phyloP scores from a whole-genome alignment of 306 rosid genomes.

The Comarum palustre region DNA sequence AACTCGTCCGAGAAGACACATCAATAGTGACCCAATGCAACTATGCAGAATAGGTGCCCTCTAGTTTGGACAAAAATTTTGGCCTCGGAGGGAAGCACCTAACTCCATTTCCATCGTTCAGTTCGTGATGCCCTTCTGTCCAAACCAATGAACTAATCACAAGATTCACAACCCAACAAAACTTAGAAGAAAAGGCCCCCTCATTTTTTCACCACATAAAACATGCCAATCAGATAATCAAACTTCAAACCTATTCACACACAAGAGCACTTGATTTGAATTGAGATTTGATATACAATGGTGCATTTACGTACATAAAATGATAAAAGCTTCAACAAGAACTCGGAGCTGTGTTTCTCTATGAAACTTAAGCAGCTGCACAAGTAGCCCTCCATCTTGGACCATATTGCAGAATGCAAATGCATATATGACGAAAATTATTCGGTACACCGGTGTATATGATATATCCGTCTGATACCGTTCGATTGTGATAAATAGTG shows the following conservation, averaged over 20 bases:
- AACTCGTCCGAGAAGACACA: slow-evolving; percentile 17
- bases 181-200: slow-evolving; percentile 16
- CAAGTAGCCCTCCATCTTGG: background rate
- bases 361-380: slow-evolving; percentile 11
- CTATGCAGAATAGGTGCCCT: slow-evolving; percentile 25
- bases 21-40: slow-evolving; percentile 25
- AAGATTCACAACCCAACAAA: slow-evolving; percentile 23
- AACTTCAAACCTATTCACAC: background rate
- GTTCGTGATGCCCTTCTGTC: background rate
- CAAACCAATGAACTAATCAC: slow-evolving; percentile 7
- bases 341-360: background rate
- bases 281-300: slow-evolving; percentile 4
- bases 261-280: slow-evolving; percentile 8
- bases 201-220: slow-evolving; percentile 21
- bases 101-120: slow-evolving; percentile 11
- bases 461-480: no score
- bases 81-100: slow-evolving; percentile 6
- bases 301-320: slow-evolving; percentile 1
- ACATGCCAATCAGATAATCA: background rate
- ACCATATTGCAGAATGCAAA: background rate
- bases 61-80: slow-evolving; percentile 17
- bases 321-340: background rate
- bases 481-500: no score
- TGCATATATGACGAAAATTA: background rate
- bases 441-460: no score